Percentiles rank a stretch among this genome's conserved stretches.
Evolutionary conservation across 202 grass and related monocot genomes (phyloP).

Genomic region (Bolboschoenoplectus hybrid): DNA sequence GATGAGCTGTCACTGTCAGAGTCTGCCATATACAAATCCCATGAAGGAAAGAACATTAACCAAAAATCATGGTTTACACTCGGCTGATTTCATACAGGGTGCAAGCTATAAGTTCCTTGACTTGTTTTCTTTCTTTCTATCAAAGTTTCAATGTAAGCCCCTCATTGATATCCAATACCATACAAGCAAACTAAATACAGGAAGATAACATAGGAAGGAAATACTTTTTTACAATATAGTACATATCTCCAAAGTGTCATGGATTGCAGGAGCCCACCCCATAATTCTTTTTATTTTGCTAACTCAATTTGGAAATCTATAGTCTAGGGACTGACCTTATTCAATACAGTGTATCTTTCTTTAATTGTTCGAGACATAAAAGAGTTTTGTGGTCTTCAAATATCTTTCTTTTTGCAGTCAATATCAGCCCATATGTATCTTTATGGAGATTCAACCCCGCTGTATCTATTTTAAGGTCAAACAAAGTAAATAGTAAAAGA

Average conservation of each 20-base stretch:
- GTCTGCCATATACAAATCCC: conserved; percentile 49
- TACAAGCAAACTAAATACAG: conserved; percentile 9
- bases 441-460: conserved; percentile 32
- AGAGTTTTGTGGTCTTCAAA: background rate
- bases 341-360: background rate
- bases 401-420: conserved; percentile 35
- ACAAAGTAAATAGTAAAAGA: conserved; percentile 35
- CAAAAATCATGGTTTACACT: background rate
- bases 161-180: background rate
- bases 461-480: conserved; percentile 34
- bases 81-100: background rate
- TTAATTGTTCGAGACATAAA: background rate
- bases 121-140: background rate
- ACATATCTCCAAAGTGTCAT: background rate
- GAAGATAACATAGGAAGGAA: background rate
- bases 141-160: background rate
- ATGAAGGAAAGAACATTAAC: background rate
- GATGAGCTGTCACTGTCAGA: conserved; percentile 96
- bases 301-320: background rate
- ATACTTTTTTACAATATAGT: background rate
- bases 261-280: background rate
- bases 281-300: background rate
- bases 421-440: conserved; percentile 16
- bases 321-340: background rate
- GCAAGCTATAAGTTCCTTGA: background rate